Evolutionary conservation across 2,329 filamentous ascomycete species (phyloP).

Genomic region (Ascosphaera apis): DNA sequence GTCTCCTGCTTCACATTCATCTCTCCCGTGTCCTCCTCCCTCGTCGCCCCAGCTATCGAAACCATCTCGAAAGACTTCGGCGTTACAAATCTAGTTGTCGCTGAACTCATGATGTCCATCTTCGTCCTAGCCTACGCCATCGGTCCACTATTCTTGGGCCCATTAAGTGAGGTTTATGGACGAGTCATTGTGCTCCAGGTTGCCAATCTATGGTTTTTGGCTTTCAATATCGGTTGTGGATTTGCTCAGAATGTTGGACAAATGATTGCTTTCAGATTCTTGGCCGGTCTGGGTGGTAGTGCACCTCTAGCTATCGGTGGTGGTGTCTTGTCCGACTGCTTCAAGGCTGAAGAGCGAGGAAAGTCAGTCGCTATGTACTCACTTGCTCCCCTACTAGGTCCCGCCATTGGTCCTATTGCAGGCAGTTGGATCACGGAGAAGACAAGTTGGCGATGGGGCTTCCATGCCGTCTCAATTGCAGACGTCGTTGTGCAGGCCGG

Average conservation of each 20-base stretch:
- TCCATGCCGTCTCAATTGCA: conserved; percentile 41
- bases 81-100: conserved; percentile 23
- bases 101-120: conserved; percentile 29
- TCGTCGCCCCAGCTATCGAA: conserved; percentile 30
- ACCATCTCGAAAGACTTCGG: conserved; percentile 31
- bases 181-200: conserved; percentile 30
- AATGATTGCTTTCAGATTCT: conserved; percentile 34
- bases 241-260: conserved; percentile 28
- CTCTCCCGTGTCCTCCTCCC: conserved; percentile 39
- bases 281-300: conserved; percentile 35
- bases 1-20: conserved; percentile 37
- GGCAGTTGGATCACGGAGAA: conserved; percentile 41
- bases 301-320: conserved; percentile 29
- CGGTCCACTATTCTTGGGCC: conserved; percentile 28
- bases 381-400: conserved; percentile 40
- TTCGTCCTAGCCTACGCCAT: conserved; percentile 32
- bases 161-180: conserved; percentile 33
- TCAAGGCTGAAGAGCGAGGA: conserved; percentile 37
- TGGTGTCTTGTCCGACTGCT: conserved; percentile 33
- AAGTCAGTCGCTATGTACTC: conserved; percentile 39
- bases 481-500: conserved; percentile 37
- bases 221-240: conserved; percentile 38
- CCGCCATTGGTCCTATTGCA: conserved; percentile 40
- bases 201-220: conserved; percentile 30
- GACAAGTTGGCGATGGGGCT: conserved; percentile 51